phyloP scores from a whole-genome alignment of 2,329 filamentous ascomycete species.

The Dothiorella sarmentorum region DNA sequence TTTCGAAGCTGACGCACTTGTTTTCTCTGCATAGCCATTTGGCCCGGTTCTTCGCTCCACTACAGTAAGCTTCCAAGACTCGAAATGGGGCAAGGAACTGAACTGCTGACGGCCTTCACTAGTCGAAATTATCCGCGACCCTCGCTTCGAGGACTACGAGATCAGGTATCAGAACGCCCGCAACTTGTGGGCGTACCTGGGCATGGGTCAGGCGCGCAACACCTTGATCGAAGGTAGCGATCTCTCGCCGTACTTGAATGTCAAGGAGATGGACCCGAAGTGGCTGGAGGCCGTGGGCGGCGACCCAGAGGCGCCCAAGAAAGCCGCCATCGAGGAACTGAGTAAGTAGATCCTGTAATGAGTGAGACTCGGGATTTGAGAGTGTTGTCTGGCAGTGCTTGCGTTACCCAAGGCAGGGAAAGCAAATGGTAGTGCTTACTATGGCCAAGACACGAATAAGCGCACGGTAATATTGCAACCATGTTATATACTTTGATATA shows the following conservation, averaged over 20 bases:
- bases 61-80: conserved; percentile 31
- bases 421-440: no score
- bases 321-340: not conserved
- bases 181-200: conserved; percentile 43
- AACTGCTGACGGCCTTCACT: not conserved
- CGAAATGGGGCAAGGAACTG: no score
- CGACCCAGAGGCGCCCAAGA: not conserved
- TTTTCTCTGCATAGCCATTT: conserved; percentile 39
- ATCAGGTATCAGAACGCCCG: conserved; percentile 37
- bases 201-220: conserved; percentile 39
- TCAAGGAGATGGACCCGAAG: conserved; percentile 43
- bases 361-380: no score
- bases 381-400: no score
- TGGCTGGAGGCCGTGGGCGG: conserved; percentile 36
- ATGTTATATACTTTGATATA: no score
- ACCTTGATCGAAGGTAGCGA: conserved; percentile 30
- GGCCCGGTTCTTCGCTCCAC: conserved; percentile 51
- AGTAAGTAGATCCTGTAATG: not conserved
- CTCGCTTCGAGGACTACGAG: conserved; percentile 45
- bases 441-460: no score
- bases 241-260: conserved; percentile 37
- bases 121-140: conserved; percentile 35
- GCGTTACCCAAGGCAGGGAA: no score
- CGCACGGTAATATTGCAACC: no score
- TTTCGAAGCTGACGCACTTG: not conserved